Base-by-base conservation (phyloP, 495 filamentous ascomycete species). In the Durotheca rogersii region DNA sequence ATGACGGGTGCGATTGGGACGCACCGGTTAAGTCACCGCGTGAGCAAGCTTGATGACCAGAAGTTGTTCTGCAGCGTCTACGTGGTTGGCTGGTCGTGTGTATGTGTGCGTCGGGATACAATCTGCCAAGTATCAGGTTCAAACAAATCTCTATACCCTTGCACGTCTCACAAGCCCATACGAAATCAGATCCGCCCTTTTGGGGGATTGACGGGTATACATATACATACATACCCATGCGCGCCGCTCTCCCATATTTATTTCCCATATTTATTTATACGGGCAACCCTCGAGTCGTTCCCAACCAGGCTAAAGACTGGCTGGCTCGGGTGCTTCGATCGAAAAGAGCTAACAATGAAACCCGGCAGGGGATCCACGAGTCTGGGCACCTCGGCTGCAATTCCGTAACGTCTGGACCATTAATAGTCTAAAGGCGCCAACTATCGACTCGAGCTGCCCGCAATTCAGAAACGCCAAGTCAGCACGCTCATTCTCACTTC, bases 401-500 rank as follows among this genome's bases (percentile, higher is more conserved):
- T 52, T 43, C 37, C 42, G 51, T 52, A 44, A 51, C 56, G 23
- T 43, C 32, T 30, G 31, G 33, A n/a, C 51, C 49, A 33, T 45
- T 51, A 48, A 38, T 20, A 42, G 30, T 43, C 29, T 54, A 59
- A 41, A 50, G 56, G 10, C 45, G n/a, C 23, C 34, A 29, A 59
- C 56, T 59, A 59, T 60, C 57, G 47, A 60, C 57, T 51, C 37
- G 38, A 51, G 37, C 41, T 60, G 52, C 57, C 51, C 47, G 57
- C 57, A 60, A 60, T 56, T 60, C 52, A 41, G 57, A 60, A 60
- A 60, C 57, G 57, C 57, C 51, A 60, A 60, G 57, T 16, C 38
- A 60, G 37, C 55, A 58, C 49, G 41, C 50, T 34, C 56, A 60
- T 60, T 47, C 47, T 39, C 51, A 41, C 41, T 36, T 14, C 34